Conservation (phyloP, 352 stramenopile genomes). For the Phytopythium kandeliae region DNA sequence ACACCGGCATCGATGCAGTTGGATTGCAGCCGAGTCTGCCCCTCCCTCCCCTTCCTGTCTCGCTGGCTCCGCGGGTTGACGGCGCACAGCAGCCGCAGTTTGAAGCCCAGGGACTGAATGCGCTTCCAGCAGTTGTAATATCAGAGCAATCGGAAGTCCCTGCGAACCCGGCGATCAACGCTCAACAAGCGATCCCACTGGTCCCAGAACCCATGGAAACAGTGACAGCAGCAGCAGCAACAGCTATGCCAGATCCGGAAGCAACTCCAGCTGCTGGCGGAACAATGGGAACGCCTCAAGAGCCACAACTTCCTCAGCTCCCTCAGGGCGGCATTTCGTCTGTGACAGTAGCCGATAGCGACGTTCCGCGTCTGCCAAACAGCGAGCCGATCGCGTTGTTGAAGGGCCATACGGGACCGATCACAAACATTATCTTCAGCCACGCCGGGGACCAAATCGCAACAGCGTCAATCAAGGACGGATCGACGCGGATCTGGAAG, state of each 20-base stretch:
- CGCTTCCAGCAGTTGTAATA: neutral
- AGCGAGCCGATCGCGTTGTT: conserved; percentile 61
- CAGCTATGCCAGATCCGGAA: neutral
- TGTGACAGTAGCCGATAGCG: conserved; percentile 38
- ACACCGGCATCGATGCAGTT: neutral
- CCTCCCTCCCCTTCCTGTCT: neutral
- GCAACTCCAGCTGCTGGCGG: conserved; percentile 1
- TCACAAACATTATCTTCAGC: conserved; percentile 94
- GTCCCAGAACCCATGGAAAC: neutral
- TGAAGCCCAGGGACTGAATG: neutral
- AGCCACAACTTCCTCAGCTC: conserved; percentile 43
- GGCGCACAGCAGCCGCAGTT: neutral
- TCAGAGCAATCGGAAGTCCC: neutral
- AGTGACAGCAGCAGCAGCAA: neutral
- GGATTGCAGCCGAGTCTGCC: neutral
- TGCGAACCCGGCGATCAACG: neutral
- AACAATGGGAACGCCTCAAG: conserved; percentile 13
- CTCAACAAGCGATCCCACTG: neutral
- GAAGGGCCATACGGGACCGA: conserved; percentile 87
- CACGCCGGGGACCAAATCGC: conserved; percentile 87
- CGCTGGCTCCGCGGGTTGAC: neutral
- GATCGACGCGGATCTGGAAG: conserved; percentile 64
- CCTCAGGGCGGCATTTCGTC: conserved; percentile 35
- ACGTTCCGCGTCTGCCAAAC: conserved; percentile 28
- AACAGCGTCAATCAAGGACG: conserved; percentile 93